phyloP scores from a whole-genome alignment of 495 filamentous ascomycete species.

The Cairneyella variabilis region DNA sequence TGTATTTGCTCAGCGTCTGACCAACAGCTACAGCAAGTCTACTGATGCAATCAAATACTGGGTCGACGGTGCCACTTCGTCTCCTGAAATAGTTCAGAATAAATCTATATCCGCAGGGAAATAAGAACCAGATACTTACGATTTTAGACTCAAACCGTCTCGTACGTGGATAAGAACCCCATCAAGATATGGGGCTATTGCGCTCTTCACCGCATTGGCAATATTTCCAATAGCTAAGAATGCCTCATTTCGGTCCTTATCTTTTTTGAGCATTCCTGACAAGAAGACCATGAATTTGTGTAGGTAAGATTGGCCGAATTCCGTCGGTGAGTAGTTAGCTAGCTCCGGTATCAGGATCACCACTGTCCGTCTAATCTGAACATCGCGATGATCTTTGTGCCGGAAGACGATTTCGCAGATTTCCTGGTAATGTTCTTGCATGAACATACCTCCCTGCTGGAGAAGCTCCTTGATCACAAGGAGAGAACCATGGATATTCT shows the following conservation, averaged over 20 bases:
- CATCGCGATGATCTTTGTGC: conserved; percentile 87
- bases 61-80: conserved; percentile 74
- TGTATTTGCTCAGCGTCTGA: conserved; percentile 95
- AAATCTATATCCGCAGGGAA: not conserved
- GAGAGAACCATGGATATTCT: conserved; percentile 87
- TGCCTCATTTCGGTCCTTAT: conserved; percentile 86
- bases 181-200: conserved; percentile 93
- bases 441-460: conserved; percentile 94
- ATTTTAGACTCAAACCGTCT: conserved; percentile 81
- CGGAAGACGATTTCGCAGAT: conserved; percentile 87
- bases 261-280: conserved; percentile 90
- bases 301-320: conserved; percentile 78
- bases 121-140: conserved; percentile 18
- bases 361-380: conserved; percentile 80
- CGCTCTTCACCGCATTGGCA: conserved; percentile 89
- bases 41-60: conserved; percentile 97
- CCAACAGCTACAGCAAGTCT: conserved; percentile 92
- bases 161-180: conserved; percentile 87
- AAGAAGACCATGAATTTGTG: conserved; percentile 97
- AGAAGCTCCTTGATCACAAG: conserved; percentile 88
- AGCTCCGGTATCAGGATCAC: conserved; percentile 86
- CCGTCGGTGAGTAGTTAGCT: conserved; percentile 84
- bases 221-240: conserved; percentile 95
- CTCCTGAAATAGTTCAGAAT: conserved; percentile 32
- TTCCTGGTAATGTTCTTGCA: conserved; percentile 84